Evolutionary conservation across 2,329 filamentous ascomycete genomes (phyloP), one percentile per base, ranked within the genome.

Genomic region (Cercospora brassicicola): DNA sequence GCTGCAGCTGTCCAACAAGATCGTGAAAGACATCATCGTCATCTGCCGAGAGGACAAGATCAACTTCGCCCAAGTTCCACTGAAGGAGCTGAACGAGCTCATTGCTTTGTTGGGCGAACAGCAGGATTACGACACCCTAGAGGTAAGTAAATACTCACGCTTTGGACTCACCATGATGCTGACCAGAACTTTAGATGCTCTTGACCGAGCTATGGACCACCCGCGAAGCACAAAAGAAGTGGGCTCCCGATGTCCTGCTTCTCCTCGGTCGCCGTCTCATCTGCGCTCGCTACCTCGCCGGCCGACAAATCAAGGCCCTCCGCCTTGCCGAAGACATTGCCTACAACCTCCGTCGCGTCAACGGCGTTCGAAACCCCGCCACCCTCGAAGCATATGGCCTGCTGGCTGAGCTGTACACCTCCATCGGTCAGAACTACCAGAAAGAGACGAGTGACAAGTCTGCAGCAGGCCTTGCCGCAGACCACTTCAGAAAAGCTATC

Each of bases 331-430:
- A 85, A 72, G 83, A 85, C 73, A 85, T 87, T 66, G 83, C 82
- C 45, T 87, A 87, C 79, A 87, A 87, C 73, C 79, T 86, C 69
- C 82, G 83, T 10, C 83, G 85, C 23, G 84, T 84, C 5, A 84
- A 84, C 75, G 85, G 85, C 3, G 80, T 81, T 31, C 79, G 81
- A 8, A 81, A 85, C 55, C 79, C 79, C 0, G 78, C 82, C 30
- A 85, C 84, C 0, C 74, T 86, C 62, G 82, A 85, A 64, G 82
- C 84, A 71, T 84, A 81, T 68, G 81, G 82, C 70, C 77, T 86
- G 10, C 81, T 86, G 4, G 83, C 83, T 0, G 78, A 82, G 39
- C 79, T 87, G 1, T 86, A 84, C 78, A 84, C 83, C 5, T 77
- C 75, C 11, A 77, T 77, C 7, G 80, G 76, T 7, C 76, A 79